Conservation (phyloP, 768 basidiomycete species). For the Candolleomyces aberdarensis region DNA sequence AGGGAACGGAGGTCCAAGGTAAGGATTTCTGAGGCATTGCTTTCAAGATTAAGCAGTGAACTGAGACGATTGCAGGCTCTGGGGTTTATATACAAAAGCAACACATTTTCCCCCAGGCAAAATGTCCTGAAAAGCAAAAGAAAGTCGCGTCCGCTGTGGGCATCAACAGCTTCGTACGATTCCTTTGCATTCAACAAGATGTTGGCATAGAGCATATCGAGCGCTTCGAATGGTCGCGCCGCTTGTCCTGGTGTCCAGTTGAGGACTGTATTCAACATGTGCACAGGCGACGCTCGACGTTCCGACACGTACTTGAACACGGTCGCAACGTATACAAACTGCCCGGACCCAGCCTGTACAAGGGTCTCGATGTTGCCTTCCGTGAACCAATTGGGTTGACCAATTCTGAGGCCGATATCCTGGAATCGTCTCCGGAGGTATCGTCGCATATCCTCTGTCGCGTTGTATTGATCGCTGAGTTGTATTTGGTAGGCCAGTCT, state of each 20-base stretch:
- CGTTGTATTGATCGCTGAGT: slow-evolving; percentile 1
- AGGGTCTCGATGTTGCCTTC: not conserved
- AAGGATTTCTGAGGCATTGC: not conserved
- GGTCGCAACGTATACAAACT: slow-evolving; percentile 6
- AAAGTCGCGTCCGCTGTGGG: not conserved
- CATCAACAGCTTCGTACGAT: no score
- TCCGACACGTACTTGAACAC: not conserved
- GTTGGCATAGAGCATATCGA: not conserved
- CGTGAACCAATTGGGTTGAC: not conserved
- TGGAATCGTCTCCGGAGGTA: not conserved
- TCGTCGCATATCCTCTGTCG: not conserved
- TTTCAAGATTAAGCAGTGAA: no score
- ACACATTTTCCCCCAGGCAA: no score
- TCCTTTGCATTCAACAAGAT: no score
- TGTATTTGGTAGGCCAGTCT: not conserved
- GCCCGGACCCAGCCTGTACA: not conserved
- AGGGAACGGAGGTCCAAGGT: not conserved
- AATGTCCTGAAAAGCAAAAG: not conserved
- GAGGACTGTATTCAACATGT: not conserved
- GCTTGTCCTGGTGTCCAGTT: not conserved
- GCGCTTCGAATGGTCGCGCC: not conserved
- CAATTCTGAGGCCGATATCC: not conserved
- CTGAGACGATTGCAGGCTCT: no score
- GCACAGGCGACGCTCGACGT: not conserved
- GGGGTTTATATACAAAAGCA: no score